Base-by-base conservation (phyloP, 768 basidiomycete genomes). In the Amanita fuliginea region DNA sequence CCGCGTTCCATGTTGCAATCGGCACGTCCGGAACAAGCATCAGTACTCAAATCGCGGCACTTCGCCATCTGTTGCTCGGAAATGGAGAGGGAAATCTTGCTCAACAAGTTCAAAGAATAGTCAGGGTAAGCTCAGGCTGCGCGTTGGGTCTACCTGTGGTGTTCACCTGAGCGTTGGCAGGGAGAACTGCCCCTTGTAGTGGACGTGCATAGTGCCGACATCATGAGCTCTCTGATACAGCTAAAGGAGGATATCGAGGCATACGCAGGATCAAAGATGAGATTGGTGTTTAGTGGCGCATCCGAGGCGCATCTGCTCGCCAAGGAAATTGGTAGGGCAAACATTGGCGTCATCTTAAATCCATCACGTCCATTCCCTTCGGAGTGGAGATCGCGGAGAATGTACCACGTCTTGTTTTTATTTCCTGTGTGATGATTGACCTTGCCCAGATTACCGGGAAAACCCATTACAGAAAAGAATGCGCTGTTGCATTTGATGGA, bases 261-360 rank as follows among this genome's bases (percentile, higher is more conserved):
- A 1, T 56, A 63, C 35, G 64, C 59, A 11, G 70, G 71, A 28
- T 63, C 60, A 14, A 60, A 54, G 7, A 60, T 86, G 48, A 65
- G 67, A 51, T 55, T 82, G 53, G 76, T 75, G 10, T 69, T 83
- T 51, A 55, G 66, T 3, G 77, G 81, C 41, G 87, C 75, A 0
- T 65, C 72, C 2, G 86, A 90, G 57, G 83, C 81, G 0, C 81
- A 84, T 60, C 60, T 88, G 8, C 64, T 94, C 19, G 90, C 88
- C 1, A 69, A 77, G 47, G 75, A 89, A 54, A 73, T 94, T 22
- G 83, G 78, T 0, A 67, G 69, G 21, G 81, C 85, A 1, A 67
- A 72, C 11, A 68, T 91, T 37, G 86, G 87, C 19, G 77, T 93
- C 28, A 77, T 94, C 54, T 57, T 89, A 19, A 63, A 70, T 4